Evolutionary conservation across 768 basidiomycete species (phyloP).

Genomic region (Kwoniella europaea): DNA sequence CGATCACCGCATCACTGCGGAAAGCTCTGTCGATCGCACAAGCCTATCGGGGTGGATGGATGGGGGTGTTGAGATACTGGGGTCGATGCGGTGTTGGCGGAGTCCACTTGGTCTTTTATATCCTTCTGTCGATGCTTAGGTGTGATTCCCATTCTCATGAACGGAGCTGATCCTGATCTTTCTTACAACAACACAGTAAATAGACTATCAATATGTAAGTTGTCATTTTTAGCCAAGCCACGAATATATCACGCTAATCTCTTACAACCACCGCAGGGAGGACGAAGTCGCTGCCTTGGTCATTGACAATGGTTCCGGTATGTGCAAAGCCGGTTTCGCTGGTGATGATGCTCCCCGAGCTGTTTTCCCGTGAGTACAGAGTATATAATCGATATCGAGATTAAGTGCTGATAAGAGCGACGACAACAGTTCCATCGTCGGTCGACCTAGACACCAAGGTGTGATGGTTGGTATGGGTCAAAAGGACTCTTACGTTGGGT

Average conservation of each 20-base stretch:
- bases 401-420: neutral
- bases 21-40: neutral
- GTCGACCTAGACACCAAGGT: slow-evolving; percentile 90
- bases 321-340: slow-evolving; percentile 95
- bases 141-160: neutral
- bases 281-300: slow-evolving; percentile 39
- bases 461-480: slow-evolving; percentile 98
- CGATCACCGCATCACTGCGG: neutral
- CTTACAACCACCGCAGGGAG: slow-evolving; percentile 13
- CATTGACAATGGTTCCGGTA: slow-evolving; percentile 72
- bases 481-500: slow-evolving; percentile 97
- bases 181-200: slow-evolving; percentile 12
- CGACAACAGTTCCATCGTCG: slow-evolving; percentile 73
- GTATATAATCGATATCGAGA: neutral
- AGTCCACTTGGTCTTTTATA: neutral
- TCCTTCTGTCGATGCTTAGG: neutral
- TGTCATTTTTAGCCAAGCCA: neutral
- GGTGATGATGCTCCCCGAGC: slow-evolving; percentile 89
- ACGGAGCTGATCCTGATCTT: slow-evolving; percentile 20
- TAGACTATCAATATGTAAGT: slow-evolving; percentile 45
- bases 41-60: neutral
- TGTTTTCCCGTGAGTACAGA: slow-evolving; percentile 83
- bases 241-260: no score
- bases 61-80: neutral
- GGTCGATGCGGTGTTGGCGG: neutral